phyloP scores from a whole-genome alignment of 345 rosid genomes.

The Gossypium thurberi region DNA sequence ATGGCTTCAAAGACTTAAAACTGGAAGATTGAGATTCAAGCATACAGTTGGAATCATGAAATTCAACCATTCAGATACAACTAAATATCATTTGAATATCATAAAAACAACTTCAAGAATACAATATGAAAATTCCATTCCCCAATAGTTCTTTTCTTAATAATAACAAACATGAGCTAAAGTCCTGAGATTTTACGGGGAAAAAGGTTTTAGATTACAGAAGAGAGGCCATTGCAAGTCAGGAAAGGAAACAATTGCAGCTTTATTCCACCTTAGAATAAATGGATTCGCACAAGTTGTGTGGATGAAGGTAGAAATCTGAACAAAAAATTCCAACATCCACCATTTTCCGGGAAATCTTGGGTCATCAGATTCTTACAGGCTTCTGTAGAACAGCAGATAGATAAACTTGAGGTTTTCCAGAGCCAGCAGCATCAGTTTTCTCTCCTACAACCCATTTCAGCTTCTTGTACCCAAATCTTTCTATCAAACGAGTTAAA shows the following conservation, averaged over 20 bases:
- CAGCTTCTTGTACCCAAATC: constrained; percentile 81
- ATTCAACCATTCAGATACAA: background rate
- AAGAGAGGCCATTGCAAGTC: constrained; percentile 2
- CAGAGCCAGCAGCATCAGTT: constrained; percentile 35
- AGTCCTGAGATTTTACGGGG: constrained; percentile 9
- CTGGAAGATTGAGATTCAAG: background rate
- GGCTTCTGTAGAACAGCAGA: constrained; percentile 96
- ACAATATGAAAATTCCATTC: constrained; percentile 11
- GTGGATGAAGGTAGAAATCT: constrained; percentile 9
- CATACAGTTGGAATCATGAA: background rate
- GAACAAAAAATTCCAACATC: constrained; percentile 11
- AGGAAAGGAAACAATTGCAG: constrained; percentile 16
- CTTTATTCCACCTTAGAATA: constrained; percentile 27
- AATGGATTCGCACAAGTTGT: constrained; percentile 16
- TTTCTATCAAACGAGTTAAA: constrained; percentile 73
- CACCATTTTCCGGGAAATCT: background rate
- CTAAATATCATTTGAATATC: background rate
- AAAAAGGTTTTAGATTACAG: constrained; percentile 12
- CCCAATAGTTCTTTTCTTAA: constrained; percentile 11
- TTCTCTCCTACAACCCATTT: constrained; percentile 95
- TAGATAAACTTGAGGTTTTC: constrained; percentile 55
- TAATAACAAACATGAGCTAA: constrained; percentile 13
- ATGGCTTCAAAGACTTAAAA: background rate
- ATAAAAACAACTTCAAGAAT: constrained; percentile 1
- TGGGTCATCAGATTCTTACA: constrained; percentile 27